Percentiles rank a stretch among this genome's conserved stretches.
Evolutionary conservation across 257 asterid species (phyloP).

Genomic region (Scutellaria baicalensis): DNA sequence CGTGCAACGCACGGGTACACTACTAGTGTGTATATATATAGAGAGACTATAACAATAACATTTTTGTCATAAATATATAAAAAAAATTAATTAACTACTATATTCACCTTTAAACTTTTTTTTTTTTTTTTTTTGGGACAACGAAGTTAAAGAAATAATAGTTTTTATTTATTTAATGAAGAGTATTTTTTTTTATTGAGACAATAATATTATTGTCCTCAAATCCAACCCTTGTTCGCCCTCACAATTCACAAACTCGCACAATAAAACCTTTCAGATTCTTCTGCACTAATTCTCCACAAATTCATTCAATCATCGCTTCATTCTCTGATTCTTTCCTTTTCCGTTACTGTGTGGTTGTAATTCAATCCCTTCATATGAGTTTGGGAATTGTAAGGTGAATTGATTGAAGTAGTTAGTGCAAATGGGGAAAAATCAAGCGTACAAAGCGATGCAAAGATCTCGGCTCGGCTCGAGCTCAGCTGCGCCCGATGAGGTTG

Average conservation of each 20-base stretch:
- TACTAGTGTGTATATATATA: no score
- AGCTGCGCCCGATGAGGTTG: conserved; percentile 63
- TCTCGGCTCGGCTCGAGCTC: conserved; percentile 68
- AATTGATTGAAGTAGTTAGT: background rate
- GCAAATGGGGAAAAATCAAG: conserved; percentile 75
- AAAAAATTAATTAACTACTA: no score
- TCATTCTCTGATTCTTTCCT: background rate
- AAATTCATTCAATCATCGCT: conserved; percentile 2
- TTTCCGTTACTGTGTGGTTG: background rate
- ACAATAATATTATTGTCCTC: conserved; percentile 1
- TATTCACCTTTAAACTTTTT: no score
- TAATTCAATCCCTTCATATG: background rate
- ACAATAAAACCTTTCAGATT: conserved; percentile 3
- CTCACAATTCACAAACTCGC: conserved; percentile 16
- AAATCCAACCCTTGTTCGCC: conserved; percentile 6
- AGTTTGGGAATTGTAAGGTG: background rate
- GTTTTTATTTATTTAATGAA: no score
- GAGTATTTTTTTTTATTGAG: background rate
- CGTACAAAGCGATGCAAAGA: conserved; percentile 86
- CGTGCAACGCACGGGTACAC: no score
- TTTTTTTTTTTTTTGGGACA: no score
- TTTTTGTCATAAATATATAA: no score
- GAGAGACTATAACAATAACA: no score
- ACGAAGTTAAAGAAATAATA: no score
- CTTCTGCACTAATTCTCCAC: background rate